Percentiles rank a stretch among this genome's conserved stretches.
phyloP scores from a whole-genome alignment of 768 basidiomycete genomes.

The Mycena capillaripes region DNA sequence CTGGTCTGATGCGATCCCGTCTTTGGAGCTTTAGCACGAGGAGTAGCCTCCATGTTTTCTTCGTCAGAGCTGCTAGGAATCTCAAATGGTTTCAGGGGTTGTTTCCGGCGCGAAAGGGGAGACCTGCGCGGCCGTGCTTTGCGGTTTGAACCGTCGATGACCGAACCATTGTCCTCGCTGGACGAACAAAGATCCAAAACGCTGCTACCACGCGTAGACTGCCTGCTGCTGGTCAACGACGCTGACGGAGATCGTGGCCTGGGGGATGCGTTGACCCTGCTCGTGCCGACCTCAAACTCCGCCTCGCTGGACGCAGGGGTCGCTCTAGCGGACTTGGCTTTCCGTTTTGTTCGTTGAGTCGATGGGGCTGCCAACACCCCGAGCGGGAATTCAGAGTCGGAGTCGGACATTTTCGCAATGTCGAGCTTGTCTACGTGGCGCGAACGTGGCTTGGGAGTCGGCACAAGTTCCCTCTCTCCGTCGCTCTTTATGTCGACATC shows the following conservation, averaged over 20 bases:
- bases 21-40: constrained; percentile 20
- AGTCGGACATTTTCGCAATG: neutral
- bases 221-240: constrained; percentile 8
- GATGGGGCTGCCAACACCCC: neutral
- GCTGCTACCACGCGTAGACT: constrained; percentile 16
- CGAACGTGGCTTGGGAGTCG: constrained; percentile 16
- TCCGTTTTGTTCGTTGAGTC: neutral
- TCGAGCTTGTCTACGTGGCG: neutral
- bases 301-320: constrained; percentile 3
- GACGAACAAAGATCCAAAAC: constrained; percentile 31
- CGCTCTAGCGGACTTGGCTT: neutral
- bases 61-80: constrained; percentile 18
- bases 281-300: neutral
- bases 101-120: constrained; percentile 1
- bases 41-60: constrained; percentile 25
- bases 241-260: constrained; percentile 25
- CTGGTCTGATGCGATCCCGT: neutral
- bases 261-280: neutral
- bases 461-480: neutral
- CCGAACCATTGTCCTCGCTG: constrained; percentile 17
- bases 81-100: neutral
- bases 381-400: constrained; percentile 1
- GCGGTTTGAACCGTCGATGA: neutral
- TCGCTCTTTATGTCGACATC: constrained; percentile 8
- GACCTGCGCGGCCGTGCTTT: neutral